These are phyloP conservation scores for Pseudocercospora fijiensis DNA, from an alignment of 2,329 filamentous ascomycete genomes.

Conservation along the genomic window DNA sequence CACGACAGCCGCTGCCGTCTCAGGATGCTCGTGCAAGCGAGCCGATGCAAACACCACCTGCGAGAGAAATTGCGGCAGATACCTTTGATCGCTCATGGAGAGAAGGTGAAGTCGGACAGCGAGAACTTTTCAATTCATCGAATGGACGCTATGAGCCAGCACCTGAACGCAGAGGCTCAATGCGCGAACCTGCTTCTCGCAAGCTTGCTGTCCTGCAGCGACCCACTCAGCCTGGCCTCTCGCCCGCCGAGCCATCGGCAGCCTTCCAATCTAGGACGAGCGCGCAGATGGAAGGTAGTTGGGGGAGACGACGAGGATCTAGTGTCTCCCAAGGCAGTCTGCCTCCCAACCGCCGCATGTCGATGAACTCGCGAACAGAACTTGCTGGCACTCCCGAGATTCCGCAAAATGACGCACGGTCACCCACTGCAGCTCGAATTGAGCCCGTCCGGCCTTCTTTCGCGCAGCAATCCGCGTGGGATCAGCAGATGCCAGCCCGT, in stretches of 20 bases:
- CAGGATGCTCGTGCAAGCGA: constrained; percentile 59
- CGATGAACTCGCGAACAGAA: constrained; percentile 48
- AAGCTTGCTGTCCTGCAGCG: constrained; percentile 80
- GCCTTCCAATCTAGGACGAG: constrained; percentile 78
- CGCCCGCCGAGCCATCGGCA: constrained; percentile 77
- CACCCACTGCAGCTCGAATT: constrained; percentile 22
- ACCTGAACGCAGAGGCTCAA: constrained; percentile 69
- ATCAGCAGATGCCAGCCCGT: constrained; percentile 36
- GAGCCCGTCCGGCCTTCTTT: constrained; percentile 29
- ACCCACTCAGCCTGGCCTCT: constrained; percentile 59
- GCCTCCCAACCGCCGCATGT: constrained; percentile 63
- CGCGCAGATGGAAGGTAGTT: constrained; percentile 62
- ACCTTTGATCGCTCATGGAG: constrained; percentile 88
- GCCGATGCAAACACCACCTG: constrained; percentile 53
- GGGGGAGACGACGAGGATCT: constrained; percentile 73
- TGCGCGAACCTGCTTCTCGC: constrained; percentile 65
- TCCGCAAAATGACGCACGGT: constrained; percentile 14
- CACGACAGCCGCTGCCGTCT: constrained; percentile 44
- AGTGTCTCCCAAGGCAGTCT: constrained; percentile 88
- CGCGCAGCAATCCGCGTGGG: constrained; percentile 35
- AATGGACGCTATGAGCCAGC: constrained; percentile 92
- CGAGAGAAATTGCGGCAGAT: constrained; percentile 88
- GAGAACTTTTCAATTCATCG: constrained; percentile 91
- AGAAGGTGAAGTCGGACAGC: constrained; percentile 60
- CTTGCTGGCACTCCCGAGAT: constrained; percentile 27